Evolutionary conservation across 1,139 yeast genomes (phyloP).

Genomic region (Yamadazyma triangularis): DNA sequence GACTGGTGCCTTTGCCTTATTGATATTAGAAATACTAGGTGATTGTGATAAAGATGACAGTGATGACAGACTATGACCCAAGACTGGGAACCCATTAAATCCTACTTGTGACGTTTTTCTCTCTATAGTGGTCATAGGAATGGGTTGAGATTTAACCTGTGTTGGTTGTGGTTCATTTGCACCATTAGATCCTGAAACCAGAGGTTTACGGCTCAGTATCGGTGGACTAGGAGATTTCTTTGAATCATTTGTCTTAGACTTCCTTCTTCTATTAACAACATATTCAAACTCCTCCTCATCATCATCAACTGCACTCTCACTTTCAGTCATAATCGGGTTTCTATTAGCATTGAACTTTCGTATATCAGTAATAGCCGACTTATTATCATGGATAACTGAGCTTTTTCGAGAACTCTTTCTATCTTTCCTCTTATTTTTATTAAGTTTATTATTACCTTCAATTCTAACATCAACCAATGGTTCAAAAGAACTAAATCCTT

Average conservation of each 20-base stretch:
- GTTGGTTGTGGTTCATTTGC: not conserved
- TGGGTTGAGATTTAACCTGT: not conserved
- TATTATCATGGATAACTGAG: conserved; percentile 7
- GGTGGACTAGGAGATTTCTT: conserved; percentile 8
- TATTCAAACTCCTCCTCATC: conserved; percentile 30
- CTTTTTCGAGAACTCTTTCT: conserved; percentile 28
- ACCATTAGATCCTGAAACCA: too few relatives aligned
- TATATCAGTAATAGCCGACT: conserved; percentile 19
- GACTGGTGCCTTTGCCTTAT: too few relatives aligned
- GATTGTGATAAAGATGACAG: conserved; percentile 1
- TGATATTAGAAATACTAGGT: too few relatives aligned
- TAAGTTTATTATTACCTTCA: conserved; percentile 14
- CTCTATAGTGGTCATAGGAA: not conserved
- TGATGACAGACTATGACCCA: conserved; percentile 1
- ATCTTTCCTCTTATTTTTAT: conserved; percentile 12
- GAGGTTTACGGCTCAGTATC: not conserved
- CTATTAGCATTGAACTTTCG: conserved; percentile 12
- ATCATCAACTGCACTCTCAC: conserved; percentile 12
- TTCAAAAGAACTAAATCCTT: conserved; percentile 36
- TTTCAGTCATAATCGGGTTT: not conserved
- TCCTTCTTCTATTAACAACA: conserved; percentile 20
- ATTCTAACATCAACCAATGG: conserved; percentile 45
- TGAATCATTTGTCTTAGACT: conserved; percentile 14
- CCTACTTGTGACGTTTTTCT: not conserved
- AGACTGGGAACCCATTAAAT: conserved; percentile 4